These are phyloP conservation scores for Aspergillus oerlinghausenensis DNA, from an alignment of 2,329 filamentous ascomycete genomes.

Conservation along the genomic window DNA sequence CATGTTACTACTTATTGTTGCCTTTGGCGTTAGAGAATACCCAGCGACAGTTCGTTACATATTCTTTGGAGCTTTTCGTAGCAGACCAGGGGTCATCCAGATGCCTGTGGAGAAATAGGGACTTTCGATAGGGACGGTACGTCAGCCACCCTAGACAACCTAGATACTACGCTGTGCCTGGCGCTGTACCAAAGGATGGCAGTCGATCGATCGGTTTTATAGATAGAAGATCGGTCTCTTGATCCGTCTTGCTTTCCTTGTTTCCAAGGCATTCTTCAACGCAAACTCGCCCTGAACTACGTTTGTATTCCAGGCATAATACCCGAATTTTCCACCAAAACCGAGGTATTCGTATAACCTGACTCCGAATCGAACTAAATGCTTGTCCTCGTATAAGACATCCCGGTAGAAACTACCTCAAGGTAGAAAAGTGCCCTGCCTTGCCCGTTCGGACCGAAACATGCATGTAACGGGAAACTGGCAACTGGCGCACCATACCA, in stretches of 20 bases:
- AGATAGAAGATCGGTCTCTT: not conserved
- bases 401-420: no score
- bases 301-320: not conserved
- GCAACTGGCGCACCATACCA: no score
- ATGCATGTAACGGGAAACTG: no score
- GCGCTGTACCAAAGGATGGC: not conserved
- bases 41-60: conserved; percentile 18
- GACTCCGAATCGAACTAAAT: not conserved
- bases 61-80: not conserved
- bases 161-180: not conserved
- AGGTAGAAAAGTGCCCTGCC: not conserved
- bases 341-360: not conserved
- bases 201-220: not conserved
- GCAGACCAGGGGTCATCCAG: not conserved
- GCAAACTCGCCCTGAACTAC: not conserved
- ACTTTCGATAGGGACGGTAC: not conserved
- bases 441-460: no score
- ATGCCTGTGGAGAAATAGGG: not conserved
- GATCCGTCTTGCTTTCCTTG: no score
- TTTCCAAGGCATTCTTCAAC: not conserved
- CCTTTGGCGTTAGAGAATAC: conserved; percentile 32
- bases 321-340: not conserved
- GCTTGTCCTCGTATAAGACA: no score
- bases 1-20: conserved; percentile 19
- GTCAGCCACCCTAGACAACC: not conserved